phyloP scores from a whole-genome alignment of 2,329 filamentous ascomycete species.

The Periconia sp. region DNA sequence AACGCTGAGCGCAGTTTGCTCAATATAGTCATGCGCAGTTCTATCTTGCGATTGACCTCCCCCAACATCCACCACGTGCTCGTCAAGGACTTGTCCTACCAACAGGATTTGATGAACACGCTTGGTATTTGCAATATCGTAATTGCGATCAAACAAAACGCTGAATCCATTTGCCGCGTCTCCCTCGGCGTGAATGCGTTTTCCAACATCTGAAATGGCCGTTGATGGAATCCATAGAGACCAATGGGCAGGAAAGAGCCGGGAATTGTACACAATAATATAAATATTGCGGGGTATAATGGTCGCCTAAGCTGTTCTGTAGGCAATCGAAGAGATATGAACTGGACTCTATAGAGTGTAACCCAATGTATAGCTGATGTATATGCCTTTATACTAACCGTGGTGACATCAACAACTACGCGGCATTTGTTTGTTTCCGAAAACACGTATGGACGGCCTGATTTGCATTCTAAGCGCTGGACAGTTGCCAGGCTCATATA shows the following conservation, averaged over 20 bases:
- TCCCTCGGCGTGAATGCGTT: conserved; percentile 22
- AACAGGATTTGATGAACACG: conserved; percentile 9
- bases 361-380: too few relatives aligned
- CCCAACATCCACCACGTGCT: conserved; percentile 12
- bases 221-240: conserved; percentile 20
- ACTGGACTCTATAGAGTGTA: too few relatives aligned
- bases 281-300: conserved; percentile 18
- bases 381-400: too few relatives aligned
- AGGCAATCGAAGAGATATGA: too few relatives aligned
- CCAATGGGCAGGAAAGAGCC: conserved; percentile 30
- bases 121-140: conserved; percentile 10
- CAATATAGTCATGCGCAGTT: conserved; percentile 14
- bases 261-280: conserved; percentile 21
- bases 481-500: too few relatives aligned
- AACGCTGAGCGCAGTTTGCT: conserved; percentile 19
- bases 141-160: conserved; percentile 20
- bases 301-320: too few relatives aligned
- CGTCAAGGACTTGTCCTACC: conserved; percentile 11
- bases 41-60: conserved; percentile 1
- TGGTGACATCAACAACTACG: too few relatives aligned
- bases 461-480: too few relatives aligned
- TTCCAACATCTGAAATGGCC: conserved; percentile 14
- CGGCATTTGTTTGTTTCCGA: too few relatives aligned
- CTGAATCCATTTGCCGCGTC: conserved; percentile 19
- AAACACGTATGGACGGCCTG: too few relatives aligned